Conservation (phyloP, 108 stramenopile genomes). For the Stephanodiscus minutulus region DNA sequence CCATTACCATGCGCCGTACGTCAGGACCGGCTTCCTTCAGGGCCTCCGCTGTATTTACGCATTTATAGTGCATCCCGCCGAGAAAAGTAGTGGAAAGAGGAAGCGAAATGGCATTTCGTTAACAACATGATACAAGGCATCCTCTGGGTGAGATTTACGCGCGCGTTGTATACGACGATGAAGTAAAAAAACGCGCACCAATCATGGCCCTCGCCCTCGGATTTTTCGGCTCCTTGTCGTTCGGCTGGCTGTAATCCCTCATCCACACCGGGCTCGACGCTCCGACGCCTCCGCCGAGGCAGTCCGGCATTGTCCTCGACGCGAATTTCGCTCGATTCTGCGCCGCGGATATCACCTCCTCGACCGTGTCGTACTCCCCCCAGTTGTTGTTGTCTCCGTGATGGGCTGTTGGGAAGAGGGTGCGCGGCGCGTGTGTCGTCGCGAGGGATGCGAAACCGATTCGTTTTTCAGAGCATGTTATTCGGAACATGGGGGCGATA, state of each 20-base stretch:
- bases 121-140: no score
- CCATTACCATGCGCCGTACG: constrained; percentile 78
- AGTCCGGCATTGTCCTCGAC: constrained; percentile 59
- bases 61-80: background rate
- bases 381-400: constrained; percentile 51
- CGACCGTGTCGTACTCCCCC: constrained; percentile 52
- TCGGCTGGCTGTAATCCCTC: constrained; percentile 70
- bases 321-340: constrained; percentile 51
- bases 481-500: no score
- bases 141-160: no score
- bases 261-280: constrained; percentile 72
- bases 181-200: background rate
- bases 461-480: no score
- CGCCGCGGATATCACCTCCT: constrained; percentile 52
- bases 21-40: constrained; percentile 28
- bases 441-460: no score
- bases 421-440: background rate
- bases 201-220: constrained; percentile 47
- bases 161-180: background rate
- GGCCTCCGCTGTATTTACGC: constrained; percentile 12
- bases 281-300: constrained; percentile 64
- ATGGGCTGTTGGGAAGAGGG: constrained; percentile 8
- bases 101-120: background rate
- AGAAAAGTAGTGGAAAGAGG: background rate
- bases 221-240: constrained; percentile 51